Conservation (phyloP, 495 filamentous ascomycete species). For the Lasiosphaeris hirsuta region DNA sequence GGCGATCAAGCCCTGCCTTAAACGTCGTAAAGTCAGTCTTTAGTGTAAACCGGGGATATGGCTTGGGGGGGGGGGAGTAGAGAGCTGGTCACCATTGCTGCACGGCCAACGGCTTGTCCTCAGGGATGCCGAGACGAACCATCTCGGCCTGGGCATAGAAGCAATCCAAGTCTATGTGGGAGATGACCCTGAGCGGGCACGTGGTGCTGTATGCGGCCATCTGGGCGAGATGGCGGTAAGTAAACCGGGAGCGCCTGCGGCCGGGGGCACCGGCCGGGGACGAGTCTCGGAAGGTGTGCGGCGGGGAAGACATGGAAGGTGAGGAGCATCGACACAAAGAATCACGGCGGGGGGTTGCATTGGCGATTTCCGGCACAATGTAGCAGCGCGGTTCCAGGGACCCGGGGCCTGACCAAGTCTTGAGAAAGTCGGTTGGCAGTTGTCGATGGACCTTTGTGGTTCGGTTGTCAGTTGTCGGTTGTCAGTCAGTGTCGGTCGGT, state of each 20-base stretch:
- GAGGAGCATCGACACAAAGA: neutral
- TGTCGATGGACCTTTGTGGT: too few species aligned
- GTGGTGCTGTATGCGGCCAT: slow-evolving; percentile 66
- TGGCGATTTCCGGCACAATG: neutral
- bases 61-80: slow-evolving; percentile 7
- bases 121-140: slow-evolving; percentile 71
- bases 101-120: slow-evolving; percentile 83
- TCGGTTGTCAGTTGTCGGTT: too few species aligned
- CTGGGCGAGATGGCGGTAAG: slow-evolving; percentile 75
- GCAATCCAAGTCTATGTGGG: slow-evolving; percentile 93
- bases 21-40: neutral
- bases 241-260: slow-evolving; percentile 68
- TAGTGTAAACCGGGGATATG: neutral
- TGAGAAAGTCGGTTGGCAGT: too few species aligned
- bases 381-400: too few species aligned
- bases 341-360: slow-evolving; percentile 3
- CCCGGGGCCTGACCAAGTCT: too few species aligned
- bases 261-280: slow-evolving; percentile 37
- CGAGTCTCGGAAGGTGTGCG: slow-evolving; percentile 32
- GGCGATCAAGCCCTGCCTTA: slow-evolving; percentile 76
- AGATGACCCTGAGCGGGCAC: slow-evolving; percentile 80
- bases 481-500: too few species aligned
- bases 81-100: slow-evolving; percentile 68
- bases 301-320: slow-evolving; percentile 27
- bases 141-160: slow-evolving; percentile 98